phyloP scores from a whole-genome alignment of 2,329 filamentous ascomycete species.

The Nemania diffusa region DNA sequence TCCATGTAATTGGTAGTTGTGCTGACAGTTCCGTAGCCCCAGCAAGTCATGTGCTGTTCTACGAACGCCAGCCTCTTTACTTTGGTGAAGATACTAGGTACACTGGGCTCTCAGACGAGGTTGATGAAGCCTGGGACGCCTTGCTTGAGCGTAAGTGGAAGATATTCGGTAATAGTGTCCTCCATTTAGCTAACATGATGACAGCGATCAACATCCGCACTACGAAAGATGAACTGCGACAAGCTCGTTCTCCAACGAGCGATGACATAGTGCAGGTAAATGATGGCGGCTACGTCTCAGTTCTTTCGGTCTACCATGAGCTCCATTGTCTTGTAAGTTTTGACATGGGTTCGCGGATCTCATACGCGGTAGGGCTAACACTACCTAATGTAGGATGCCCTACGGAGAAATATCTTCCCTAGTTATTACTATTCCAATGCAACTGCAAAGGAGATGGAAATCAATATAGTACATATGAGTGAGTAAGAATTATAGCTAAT shows the following conservation, averaged over 20 bases:
- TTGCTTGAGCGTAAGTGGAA: background rate
- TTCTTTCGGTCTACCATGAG: background rate
- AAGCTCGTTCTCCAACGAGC: background rate
- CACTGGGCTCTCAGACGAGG: background rate
- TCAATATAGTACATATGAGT: background rate
- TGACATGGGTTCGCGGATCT: background rate
- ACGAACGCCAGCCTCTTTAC: background rate
- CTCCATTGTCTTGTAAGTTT: slow-evolving; percentile 6
- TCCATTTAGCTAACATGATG: background rate
- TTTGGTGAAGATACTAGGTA: background rate
- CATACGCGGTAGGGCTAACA: background rate
- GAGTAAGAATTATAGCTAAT: background rate
- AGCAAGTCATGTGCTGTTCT: background rate
- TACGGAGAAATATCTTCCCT: background rate
- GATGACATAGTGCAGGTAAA: background rate
- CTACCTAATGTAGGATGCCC: background rate
- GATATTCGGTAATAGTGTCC: no score
- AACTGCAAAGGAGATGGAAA: background rate
- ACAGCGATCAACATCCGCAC: background rate
- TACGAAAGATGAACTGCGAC: background rate
- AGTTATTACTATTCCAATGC: background rate
- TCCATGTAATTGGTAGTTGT: background rate
- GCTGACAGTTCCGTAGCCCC: background rate
- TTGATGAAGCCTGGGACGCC: background rate
- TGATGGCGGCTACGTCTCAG: slow-evolving; percentile 1